phyloP scores from a whole-genome alignment of 345 rosid species.

The Corchorus olitorius region DNA sequence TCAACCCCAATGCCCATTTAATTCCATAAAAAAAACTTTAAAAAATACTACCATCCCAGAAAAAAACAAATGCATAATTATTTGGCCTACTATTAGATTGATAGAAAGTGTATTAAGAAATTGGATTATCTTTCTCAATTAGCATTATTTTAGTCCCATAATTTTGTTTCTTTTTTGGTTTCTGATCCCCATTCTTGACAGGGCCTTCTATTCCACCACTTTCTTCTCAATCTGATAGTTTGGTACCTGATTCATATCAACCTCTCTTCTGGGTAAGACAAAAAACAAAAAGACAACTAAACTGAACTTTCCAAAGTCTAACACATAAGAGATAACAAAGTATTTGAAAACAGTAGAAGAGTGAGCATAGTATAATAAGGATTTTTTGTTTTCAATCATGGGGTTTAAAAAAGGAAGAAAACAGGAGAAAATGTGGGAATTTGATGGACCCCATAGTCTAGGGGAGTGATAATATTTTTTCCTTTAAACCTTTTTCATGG shows the following conservation, averaged over 20 bases:
- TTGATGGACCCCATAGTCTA: neutral
- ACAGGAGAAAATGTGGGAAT: neutral
- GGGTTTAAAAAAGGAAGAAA: neutral
- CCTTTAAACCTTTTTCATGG: neutral
- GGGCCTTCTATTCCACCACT: conserved; percentile 14
- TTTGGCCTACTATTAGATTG: neutral
- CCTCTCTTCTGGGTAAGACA: neutral
- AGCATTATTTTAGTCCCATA: neutral
- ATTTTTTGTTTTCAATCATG: neutral
- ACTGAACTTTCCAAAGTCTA: neutral
- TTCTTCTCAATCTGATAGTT: neutral
- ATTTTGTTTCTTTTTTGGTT: neutral
- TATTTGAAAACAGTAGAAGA: neutral
- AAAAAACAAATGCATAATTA: neutral
- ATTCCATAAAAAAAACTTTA: neutral
- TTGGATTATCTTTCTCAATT: neutral
- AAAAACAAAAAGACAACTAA: neutral
- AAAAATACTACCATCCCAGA: neutral
- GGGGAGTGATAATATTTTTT: neutral
- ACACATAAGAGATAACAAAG: neutral
- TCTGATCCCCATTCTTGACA: conserved; percentile 16
- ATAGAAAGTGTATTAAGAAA: neutral
- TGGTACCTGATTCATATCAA: neutral
- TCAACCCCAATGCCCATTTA: conserved; percentile 7
- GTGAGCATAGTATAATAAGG: neutral